Percentiles rank a stretch among this genome's conserved stretches.
These are phyloP conservation scores for Cutaneotrichosporon curvatum DNA, from an alignment of 1,284 basidiomycete species.

Conservation along the genomic window DNA sequence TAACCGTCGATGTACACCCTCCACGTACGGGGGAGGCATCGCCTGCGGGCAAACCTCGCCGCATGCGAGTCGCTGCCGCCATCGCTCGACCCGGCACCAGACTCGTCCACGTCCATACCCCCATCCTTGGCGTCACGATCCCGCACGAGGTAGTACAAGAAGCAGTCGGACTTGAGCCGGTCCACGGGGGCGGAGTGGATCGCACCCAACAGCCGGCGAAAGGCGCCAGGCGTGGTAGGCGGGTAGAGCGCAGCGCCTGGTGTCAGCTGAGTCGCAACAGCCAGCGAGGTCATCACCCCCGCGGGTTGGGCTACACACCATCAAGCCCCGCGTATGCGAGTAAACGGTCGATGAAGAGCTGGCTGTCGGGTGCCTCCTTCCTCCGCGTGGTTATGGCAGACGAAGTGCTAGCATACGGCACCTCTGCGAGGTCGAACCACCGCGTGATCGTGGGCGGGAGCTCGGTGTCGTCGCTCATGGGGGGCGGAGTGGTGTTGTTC, in stretches of 20 bases:
- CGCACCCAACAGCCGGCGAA: conserved; percentile 29
- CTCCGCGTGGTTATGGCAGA: conserved; percentile 13
- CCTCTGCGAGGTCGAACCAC: conserved; percentile 34
- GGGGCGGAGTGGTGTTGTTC: conserved; percentile 2
- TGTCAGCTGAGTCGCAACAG: not conserved
- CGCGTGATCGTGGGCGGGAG: conserved; percentile 29
- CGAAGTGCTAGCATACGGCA: conserved; percentile 24
- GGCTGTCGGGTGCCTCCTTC: conserved; percentile 16
- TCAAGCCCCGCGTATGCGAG: conserved; percentile 28
- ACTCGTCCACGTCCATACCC: conserved; percentile 21
- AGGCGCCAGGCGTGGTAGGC: conserved; percentile 27
- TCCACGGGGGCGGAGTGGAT: conserved; percentile 27
- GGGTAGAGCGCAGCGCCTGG: conserved; percentile 33
- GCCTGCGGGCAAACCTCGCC: conserved; percentile 24
- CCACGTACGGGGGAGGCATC: conserved; percentile 37
- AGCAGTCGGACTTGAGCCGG: conserved; percentile 38
- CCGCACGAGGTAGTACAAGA: conserved; percentile 37
- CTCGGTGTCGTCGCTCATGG: conserved; percentile 24
- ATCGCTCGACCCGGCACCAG: not conserved
- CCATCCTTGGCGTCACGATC: conserved; percentile 21
- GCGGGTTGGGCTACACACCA: conserved; percentile 16
- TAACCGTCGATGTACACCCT: conserved; percentile 38
- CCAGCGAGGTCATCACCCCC: too few relatives aligned
- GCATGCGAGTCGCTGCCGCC: conserved; percentile 9
- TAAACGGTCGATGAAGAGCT: conserved; percentile 37